Evolutionary conservation across 768 basidiomycete species (phyloP).

Genomic region (Daedalea quercina): DNA sequence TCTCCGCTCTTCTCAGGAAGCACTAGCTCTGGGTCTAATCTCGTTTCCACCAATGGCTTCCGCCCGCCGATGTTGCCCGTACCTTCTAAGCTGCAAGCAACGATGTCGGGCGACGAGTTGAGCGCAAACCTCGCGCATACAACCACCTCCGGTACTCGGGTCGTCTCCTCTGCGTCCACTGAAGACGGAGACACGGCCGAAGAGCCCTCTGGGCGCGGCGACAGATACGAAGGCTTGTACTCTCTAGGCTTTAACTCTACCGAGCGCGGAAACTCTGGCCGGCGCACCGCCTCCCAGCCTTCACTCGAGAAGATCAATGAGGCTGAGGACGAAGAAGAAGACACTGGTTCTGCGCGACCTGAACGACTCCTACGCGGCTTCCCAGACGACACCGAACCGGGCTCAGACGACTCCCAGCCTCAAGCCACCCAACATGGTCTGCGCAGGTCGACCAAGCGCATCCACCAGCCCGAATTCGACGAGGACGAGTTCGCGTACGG

Average conservation of each 20-base stretch:
- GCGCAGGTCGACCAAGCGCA: constrained; percentile 6
- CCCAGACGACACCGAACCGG: neutral
- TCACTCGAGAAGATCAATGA: constrained; percentile 18
- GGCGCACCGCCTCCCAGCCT: constrained; percentile 10
- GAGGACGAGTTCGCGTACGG: constrained; percentile 14
- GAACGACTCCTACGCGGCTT: neutral
- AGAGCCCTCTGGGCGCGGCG: neutral
- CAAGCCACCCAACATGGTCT: neutral
- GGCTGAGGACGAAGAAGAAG: constrained; percentile 9
- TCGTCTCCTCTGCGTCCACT: too few relatives aligned
- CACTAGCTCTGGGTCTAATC: neutral
- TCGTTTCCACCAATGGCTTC: constrained; percentile 5
- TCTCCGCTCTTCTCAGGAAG: constrained; percentile 14
- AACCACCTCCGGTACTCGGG: constrained; percentile 5
- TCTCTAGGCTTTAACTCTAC: neutral
- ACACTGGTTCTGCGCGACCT: neutral
- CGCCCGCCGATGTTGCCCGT: constrained; percentile 6
- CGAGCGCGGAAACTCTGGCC: neutral
- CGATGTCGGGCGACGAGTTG: constrained; percentile 9
- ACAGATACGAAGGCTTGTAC: constrained; percentile 1
- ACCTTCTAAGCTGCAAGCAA: constrained; percentile 1
- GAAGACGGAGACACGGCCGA: neutral
- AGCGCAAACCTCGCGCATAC: constrained; percentile 20
- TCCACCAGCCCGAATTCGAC: constrained; percentile 1
- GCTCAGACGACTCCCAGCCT: neutral